A percentile compares a stretch with the other conserved stretches of the same genome.
These are phyloP conservation scores for Phylloporus scabripes DNA, from an alignment of 768 basidiomycete species.

Conservation along the genomic window DNA sequence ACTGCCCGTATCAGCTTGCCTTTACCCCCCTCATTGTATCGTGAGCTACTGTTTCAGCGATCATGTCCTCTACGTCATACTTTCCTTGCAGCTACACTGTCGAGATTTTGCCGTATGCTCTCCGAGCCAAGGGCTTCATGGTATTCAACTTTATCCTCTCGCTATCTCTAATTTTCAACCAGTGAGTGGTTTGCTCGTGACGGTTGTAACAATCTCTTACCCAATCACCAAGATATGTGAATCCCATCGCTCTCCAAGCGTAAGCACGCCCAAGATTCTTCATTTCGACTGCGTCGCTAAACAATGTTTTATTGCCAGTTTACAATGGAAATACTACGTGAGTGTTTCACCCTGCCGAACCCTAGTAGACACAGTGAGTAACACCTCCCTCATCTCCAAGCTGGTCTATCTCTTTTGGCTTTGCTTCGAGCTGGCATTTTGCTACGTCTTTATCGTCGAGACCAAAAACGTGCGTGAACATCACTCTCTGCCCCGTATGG, in stretches of 20 bases:
- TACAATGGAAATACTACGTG: constrained; percentile 46
- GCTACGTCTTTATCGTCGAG: constrained; percentile 35
- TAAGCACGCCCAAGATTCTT: neutral
- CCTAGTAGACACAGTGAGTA: too few relatives aligned
- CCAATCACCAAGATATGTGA: constrained; percentile 24
- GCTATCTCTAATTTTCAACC: constrained; percentile 40
- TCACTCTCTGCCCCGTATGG: too few relatives aligned
- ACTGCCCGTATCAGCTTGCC: constrained; percentile 23
- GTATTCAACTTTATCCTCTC: constrained; percentile 37
- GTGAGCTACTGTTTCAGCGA: constrained; percentile 12
- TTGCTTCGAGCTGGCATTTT: constrained; percentile 37
- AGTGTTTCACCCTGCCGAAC: constrained; percentile 4
- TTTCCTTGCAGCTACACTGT: constrained; percentile 30
- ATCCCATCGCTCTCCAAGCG: constrained; percentile 33
- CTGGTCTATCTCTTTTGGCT: constrained; percentile 36
- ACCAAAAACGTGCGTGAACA: constrained; percentile 30
- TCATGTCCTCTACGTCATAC: neutral
- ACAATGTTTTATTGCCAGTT: constrained; percentile 1
- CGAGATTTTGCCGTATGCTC: constrained; percentile 39
- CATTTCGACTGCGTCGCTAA: neutral
- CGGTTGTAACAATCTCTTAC: constrained; percentile 18
- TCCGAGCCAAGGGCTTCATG: constrained; percentile 37
- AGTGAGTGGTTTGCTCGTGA: constrained; percentile 27
- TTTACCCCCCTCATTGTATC: constrained; percentile 39
- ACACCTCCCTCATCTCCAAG: neutral